These are phyloP conservation scores for Vitis riparia DNA, from an alignment of 164 flowering plant species.

Conservation along the genomic window DNA sequence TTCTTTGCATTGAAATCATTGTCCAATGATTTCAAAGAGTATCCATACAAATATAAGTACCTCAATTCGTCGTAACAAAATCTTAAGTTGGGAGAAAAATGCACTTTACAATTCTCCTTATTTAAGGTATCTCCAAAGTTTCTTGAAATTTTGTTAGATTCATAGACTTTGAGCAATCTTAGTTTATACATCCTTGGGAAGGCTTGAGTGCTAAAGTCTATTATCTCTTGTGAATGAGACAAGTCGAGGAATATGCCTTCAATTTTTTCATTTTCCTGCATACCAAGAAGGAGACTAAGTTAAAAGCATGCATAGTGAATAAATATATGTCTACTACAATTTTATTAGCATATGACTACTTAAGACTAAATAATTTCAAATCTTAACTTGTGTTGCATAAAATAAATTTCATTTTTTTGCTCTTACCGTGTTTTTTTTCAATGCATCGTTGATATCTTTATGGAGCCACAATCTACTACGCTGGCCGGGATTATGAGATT, in stretches of 20 bases:
- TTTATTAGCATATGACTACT: too few relatives aligned
- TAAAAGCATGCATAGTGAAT: too few relatives aligned
- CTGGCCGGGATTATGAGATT: background rate
- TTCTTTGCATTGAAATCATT: background rate
- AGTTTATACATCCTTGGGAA: background rate
- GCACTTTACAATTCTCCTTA: background rate
- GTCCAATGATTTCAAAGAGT: background rate
- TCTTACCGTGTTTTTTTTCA: slow-evolving; percentile 6
- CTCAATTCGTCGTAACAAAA: background rate
- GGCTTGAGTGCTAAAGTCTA: background rate
- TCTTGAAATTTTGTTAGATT: too few relatives aligned
- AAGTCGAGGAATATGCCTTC: too few relatives aligned
- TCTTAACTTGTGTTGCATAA: too few relatives aligned
- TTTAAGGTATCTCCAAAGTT: background rate
- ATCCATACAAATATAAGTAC: background rate
- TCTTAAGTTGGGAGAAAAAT: background rate
- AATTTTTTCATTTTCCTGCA: slow-evolving; percentile 6
- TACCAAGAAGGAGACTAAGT: background rate
- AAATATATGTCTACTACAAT: too few relatives aligned
- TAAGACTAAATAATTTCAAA: too few relatives aligned
- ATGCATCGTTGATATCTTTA: background rate
- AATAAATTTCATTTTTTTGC: too few relatives aligned
- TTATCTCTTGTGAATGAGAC: background rate
- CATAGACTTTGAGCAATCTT: slow-evolving; percentile 4
- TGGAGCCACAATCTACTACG: background rate